Evolutionary conservation across 106 monocot species (phyloP).

Genomic region (Triglochin maritima): DNA sequence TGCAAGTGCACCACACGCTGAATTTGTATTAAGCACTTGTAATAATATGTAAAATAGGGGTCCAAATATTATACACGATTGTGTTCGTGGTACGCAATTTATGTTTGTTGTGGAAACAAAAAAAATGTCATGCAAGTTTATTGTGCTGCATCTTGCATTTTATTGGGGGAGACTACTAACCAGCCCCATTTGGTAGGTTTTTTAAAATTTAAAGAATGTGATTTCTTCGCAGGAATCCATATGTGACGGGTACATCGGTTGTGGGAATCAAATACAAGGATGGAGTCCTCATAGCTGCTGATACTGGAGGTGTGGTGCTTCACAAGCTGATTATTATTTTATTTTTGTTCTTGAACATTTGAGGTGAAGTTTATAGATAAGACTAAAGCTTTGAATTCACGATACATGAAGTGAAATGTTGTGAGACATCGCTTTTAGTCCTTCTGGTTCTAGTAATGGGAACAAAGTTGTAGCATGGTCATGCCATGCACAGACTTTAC

Average conservation of each 20-base stretch:
- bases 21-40: too few species aligned
- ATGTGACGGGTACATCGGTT: constrained; percentile 88
- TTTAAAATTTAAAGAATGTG: background rate
- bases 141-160: background rate
- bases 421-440: background rate
- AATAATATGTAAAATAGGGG: too few species aligned
- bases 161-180: background rate
- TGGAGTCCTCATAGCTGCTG: constrained; percentile 82
- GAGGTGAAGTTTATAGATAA: background rate
- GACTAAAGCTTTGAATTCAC: background rate
- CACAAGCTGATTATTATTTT: background rate
- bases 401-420: background rate
- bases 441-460: background rate
- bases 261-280: constrained; percentile 91
- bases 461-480: background rate
- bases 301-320: constrained; percentile 52
- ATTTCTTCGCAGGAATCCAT: constrained; percentile 40
- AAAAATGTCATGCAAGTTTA: background rate
- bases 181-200: background rate
- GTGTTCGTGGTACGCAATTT: too few species aligned
- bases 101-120: background rate
- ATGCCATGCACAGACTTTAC: too few species aligned
- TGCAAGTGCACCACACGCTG: too few species aligned
- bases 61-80: too few species aligned
- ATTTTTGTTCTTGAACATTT: background rate